Percentiles rank a stretch among this genome's conserved stretches.
These are phyloP conservation scores for Wickerhamomyces ciferrii DNA, from an alignment of 805 yeast genomes.

Conservation along the genomic window DNA sequence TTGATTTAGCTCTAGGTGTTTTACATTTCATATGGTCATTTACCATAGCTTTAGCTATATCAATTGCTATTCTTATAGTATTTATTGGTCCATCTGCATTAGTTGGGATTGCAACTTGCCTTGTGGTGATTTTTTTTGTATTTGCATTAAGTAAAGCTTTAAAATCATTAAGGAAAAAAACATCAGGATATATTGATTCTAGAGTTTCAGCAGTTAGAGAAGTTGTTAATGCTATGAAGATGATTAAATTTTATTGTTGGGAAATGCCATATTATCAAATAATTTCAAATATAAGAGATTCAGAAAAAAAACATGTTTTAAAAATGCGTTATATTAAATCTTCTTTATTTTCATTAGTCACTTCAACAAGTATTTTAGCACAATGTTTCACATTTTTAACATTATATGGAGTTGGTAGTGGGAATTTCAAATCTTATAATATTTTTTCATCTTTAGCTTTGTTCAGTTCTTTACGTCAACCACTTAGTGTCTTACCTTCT, in stretches of 20 bases:
- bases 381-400: constrained; percentile 64
- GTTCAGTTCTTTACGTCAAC: constrained; percentile 52
- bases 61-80: constrained; percentile 56
- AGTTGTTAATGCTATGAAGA: constrained; percentile 51
- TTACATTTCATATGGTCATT: constrained; percentile 45
- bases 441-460: constrained; percentile 65
- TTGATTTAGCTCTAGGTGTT: constrained; percentile 57
- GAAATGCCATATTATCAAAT: constrained; percentile 57
- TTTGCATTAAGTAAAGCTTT: constrained; percentile 45
- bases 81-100: constrained; percentile 72
- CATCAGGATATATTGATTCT: constrained; percentile 43
- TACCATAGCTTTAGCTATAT: constrained; percentile 58
- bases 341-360: constrained; percentile 51
- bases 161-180: constrained; percentile 39
- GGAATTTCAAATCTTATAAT: constrained; percentile 61
- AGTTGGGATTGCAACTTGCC: constrained; percentile 58
- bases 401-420: constrained; percentile 35
- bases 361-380: constrained; percentile 62
- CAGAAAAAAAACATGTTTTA: constrained; percentile 47
- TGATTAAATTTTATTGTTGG: constrained; percentile 66
- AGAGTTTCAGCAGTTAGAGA: constrained; percentile 61
- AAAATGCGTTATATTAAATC: constrained; percentile 42
- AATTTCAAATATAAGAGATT: constrained; percentile 48
- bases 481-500: constrained; percentile 54
- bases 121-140: constrained; percentile 35